Evolutionary conservation across 768 basidiomycete species (phyloP).

Genomic region (Leccinum ochraceum): DNA sequence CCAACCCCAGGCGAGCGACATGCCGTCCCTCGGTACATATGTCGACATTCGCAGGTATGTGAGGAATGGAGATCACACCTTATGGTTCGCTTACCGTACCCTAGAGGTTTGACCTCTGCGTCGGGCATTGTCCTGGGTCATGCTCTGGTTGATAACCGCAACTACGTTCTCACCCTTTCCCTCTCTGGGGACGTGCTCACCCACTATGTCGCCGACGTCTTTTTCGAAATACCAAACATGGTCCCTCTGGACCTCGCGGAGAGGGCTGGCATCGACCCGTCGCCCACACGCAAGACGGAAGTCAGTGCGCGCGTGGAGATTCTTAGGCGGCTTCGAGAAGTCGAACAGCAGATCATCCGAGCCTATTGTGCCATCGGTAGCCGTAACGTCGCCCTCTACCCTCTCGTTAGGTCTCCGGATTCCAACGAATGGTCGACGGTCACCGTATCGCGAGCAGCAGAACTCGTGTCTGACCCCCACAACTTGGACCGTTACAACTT

Average conservation of each 20-base stretch:
- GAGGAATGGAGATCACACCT: background rate
- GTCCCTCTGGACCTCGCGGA: constrained; percentile 44
- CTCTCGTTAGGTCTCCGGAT: constrained; percentile 43
- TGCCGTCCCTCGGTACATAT: constrained; percentile 47
- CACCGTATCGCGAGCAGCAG: constrained; percentile 54
- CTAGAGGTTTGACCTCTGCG: constrained; percentile 22
- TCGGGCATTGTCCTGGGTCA: constrained; percentile 32
- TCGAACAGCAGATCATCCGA: constrained; percentile 51
- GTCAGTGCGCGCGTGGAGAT: constrained; percentile 64
- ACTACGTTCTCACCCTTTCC: constrained; percentile 31
- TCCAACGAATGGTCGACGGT: constrained; percentile 55
- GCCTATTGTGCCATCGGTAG: constrained; percentile 38
- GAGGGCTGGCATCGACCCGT: constrained; percentile 45
- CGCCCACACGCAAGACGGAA: constrained; percentile 37
- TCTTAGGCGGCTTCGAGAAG: constrained; percentile 55
- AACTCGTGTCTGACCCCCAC: constrained; percentile 38
- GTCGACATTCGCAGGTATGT: constrained; percentile 54
- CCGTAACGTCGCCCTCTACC: constrained; percentile 40
- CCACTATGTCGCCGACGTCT: constrained; percentile 53
- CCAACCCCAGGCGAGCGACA: constrained; percentile 11
- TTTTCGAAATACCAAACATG: constrained; percentile 62
- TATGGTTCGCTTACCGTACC: constrained; percentile 10
- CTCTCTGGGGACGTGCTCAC: constrained; percentile 52
- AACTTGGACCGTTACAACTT: constrained; percentile 37
- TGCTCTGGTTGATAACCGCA: constrained; percentile 33